Percentiles rank a stretch among this genome's conserved stretches.
Evolutionary conservation across 768 basidiomycete genomes (phyloP).

Genomic region (Hortiboletus flavorubellus): DNA sequence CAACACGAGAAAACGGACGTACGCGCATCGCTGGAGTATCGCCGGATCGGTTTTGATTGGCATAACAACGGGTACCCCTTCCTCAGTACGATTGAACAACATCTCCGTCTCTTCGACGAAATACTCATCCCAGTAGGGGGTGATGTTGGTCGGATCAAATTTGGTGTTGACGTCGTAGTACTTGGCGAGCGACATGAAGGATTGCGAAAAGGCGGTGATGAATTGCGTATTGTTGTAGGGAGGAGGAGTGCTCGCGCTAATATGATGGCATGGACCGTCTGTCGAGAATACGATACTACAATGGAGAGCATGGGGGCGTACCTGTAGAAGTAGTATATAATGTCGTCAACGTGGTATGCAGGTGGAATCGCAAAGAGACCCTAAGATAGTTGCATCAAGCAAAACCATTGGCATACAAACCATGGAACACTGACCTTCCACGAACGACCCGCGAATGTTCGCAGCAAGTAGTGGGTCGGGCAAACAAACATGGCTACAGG

Average conservation of each 20-base stretch:
- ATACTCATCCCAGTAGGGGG: not conserved
- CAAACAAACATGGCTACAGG: slow-evolving; percentile 35
- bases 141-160: no score
- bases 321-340: slow-evolving; percentile 37
- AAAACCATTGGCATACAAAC: slow-evolving; percentile 13
- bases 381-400: slow-evolving; percentile 7
- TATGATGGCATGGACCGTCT: not conserved
- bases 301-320: no score
- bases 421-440: slow-evolving; percentile 32
- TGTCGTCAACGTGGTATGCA: slow-evolving; percentile 32
- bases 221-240: no score
- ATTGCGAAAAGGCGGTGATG: no score
- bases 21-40: no score
- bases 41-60: not conserved
- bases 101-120: slow-evolving; percentile 7
- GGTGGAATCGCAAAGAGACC: slow-evolving; percentile 33
- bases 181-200: no score
- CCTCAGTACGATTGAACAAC: slow-evolving; percentile 13
- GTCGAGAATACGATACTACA: not conserved
- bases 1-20: no score
- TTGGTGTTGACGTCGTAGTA: no score
- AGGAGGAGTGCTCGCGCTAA: not conserved
- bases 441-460: slow-evolving; percentile 28
- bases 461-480: slow-evolving; percentile 32
- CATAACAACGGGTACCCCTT: not conserved